Conservation (phyloP, 495 filamentous ascomycete genomes). For the Bombardia bombarda region DNA sequence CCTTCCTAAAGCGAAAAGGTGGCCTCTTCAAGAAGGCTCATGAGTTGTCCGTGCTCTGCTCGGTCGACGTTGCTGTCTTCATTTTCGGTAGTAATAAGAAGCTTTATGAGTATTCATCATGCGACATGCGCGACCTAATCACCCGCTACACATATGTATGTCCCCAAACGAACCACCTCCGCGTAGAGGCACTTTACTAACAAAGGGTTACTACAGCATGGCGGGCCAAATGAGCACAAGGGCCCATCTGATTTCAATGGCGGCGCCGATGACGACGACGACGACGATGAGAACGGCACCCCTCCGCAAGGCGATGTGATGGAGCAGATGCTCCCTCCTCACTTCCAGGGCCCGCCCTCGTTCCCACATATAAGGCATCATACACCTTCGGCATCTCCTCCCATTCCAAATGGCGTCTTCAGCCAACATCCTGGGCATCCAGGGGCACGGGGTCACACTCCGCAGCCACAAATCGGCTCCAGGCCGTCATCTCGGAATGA, state of each 20-base stretch:
- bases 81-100: constrained; percentile 99
- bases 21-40: constrained; percentile 99
- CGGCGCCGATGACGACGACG: constrained; percentile 75
- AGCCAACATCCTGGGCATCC: constrained; percentile 30
- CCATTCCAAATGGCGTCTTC: constrained; percentile 74
- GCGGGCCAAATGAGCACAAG: constrained; percentile 90
- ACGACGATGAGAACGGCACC: constrained; percentile 78
- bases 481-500: constrained; percentile 79
- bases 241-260: constrained; percentile 87
- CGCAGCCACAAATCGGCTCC: constrained; percentile 67
- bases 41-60: constrained; percentile 95
- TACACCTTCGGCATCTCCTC: constrained; percentile 83
- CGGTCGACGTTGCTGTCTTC: constrained; percentile 95
- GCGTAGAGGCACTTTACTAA: constrained; percentile 18
- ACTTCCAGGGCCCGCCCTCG: constrained; percentile 64
- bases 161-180: constrained; percentile 10
- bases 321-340: constrained; percentile 60
- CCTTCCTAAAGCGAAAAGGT: constrained; percentile 96
- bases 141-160: constrained; percentile 82
- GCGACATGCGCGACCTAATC: constrained; percentile 85
- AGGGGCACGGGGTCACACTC: constrained; percentile 63
- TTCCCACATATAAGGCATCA: constrained; percentile 73
- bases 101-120: constrained; percentile 92
- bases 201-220: constrained; percentile 56
- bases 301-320: constrained; percentile 51